Evolutionary conservation across 1,284 basidiomycete genomes (phyloP), one percentile per base, ranked within the genome.

Genomic region (Naganishia cerealis): DNA sequence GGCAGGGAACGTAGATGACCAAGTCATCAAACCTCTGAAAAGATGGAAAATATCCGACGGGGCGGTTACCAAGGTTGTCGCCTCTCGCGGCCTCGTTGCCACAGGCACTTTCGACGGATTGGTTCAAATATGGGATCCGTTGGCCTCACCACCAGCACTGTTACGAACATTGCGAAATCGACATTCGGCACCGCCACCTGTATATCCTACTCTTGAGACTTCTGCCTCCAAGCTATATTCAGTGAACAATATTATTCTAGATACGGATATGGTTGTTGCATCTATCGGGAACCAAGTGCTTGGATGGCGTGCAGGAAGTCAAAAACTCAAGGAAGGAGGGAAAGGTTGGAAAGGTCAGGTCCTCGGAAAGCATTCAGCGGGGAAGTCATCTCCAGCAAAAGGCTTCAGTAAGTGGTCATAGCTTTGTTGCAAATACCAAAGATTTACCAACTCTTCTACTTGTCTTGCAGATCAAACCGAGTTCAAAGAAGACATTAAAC

Each of bases 191-290:
- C 75, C 18, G 66, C 71, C 18, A 75, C 73, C 56, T 69, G 77
- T 33, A 72, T 65, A 75, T 1, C 72, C 77, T 0, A 74, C 48
- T 7, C 71, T 71, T 7, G 74, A 75, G 39, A 72, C 75, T 36
- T 70, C 70, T 13, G 73, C 74, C 12, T 75, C 76, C 5, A 61
- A 66, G 53, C 73, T 69, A 40, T 75, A 76, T 66, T 78, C 75
- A 18, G 75, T 78, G 42, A 81, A 81, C 69, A 73, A 78, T 46
- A 72, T 80, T 39, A 72, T 79, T 12, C 70, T 80, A 24, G 78
- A 79, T 57, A 76, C 79, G 57, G 79, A 80, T 66, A 70, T 80
- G 46, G 65, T 80, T 36, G 74, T 79, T 1, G 79, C 78, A 1
- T 71, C 71, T 29, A 74, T 81, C 18, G 79, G 79, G 6, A 62